Evolutionary conservation across 306 rosid species (phyloP).

Genomic region (Acacia confusa): DNA sequence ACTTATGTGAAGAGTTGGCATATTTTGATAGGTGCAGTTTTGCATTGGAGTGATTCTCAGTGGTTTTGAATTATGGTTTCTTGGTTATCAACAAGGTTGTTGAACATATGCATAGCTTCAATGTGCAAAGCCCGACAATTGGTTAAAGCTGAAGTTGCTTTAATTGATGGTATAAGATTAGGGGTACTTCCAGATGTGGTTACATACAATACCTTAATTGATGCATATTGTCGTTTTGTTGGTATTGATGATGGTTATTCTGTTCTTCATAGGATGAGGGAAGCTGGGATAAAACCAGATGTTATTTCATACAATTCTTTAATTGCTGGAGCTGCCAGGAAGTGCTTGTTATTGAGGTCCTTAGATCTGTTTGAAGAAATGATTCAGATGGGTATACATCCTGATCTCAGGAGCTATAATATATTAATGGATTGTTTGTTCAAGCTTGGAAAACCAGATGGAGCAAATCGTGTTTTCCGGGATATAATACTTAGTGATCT

Average conservation of each 20-base stretch:
- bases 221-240: slow-evolving; percentile 63
- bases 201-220: slow-evolving; percentile 75
- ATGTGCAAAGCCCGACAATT: slow-evolving; percentile 53
- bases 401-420: slow-evolving; percentile 75
- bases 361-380: slow-evolving; percentile 70
- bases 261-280: slow-evolving; percentile 63
- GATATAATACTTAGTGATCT: slow-evolving; percentile 42
- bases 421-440: slow-evolving; percentile 72
- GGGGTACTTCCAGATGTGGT: slow-evolving; percentile 67
- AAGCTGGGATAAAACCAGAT: slow-evolving; percentile 70
- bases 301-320: slow-evolving; percentile 72
- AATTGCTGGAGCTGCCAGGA: slow-evolving; percentile 55
- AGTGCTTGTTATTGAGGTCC: slow-evolving; percentile 37
- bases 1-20: not conserved
- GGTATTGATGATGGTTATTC: slow-evolving; percentile 53
- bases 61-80: slow-evolving; percentile 47
- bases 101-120: slow-evolving; percentile 68
- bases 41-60: not conserved
- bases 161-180: slow-evolving; percentile 62
- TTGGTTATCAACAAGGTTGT: slow-evolving; percentile 57
- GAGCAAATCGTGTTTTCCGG: slow-evolving; percentile 58
- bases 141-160: slow-evolving; percentile 53
- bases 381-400: slow-evolving; percentile 52
- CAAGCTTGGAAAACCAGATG: slow-evolving; percentile 69
- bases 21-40: not conserved